Base-by-base conservation (phyloP, 306 rosid genomes). In the Albizia julibrissin region DNA sequence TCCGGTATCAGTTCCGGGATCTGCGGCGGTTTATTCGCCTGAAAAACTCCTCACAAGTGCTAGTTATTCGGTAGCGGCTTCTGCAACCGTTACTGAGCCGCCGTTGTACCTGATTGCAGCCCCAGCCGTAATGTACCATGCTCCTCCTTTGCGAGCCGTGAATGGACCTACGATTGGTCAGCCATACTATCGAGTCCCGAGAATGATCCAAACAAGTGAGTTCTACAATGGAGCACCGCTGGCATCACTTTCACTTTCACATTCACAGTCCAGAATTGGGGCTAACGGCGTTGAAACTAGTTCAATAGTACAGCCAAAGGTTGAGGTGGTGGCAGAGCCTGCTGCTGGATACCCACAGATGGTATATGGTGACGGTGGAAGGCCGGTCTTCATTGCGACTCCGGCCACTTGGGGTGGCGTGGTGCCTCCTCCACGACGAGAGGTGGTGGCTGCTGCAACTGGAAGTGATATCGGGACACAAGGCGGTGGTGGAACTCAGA, bases 121-220 rank as follows among this genome's bases (percentile, higher is more conserved):
- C 0, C 90, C 88, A 1, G 40, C 74, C 3, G 90, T 88, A 8
- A 66, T 89, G 37, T 84, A 75, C 26, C 94, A 89, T 49, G 88
- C 92, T 47, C 82, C 83, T 19, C 43, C 79, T 11, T 37, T 86
- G 26, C 83, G 87, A 66, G 87, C 85, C 37, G 56, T 75, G 52
- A 78, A 66, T 0, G 84, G 87, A 43, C 85, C 86, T 37, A 6
- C 40, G 0, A 83, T 89, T 0, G 85, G 88, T 61, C 91, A 87
- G 70, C 76, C 87, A 0, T 91, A 82, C 80, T 91, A 91, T 56
- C 91, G 91, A 69, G 85, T 89, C 24, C 91, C 85, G 70, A 79
- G 89, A 61, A 79, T 85, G 84, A 78, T 68, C 8, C 89, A 85
- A 67, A 18, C 90, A 34, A 14, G 87, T 39, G 76, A 78, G 24